Conservation (phyloP, 306 rosid species). For the Vigna hirtella region DNA sequence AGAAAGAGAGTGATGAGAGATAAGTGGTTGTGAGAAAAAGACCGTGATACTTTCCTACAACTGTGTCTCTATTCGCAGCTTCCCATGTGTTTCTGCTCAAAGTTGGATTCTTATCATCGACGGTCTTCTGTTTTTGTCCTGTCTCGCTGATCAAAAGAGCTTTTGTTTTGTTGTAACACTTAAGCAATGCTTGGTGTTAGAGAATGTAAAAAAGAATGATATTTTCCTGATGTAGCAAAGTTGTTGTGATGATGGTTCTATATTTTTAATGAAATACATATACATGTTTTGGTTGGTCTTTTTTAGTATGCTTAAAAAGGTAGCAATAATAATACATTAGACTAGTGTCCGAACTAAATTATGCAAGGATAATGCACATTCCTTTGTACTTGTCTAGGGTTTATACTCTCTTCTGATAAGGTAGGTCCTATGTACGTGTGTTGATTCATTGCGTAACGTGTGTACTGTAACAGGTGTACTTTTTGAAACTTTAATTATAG, state of each 20-base stretch:
- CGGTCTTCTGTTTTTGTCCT: slow-evolving; percentile 35
- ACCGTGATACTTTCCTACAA: slow-evolving; percentile 14
- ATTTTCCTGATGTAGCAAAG: not conserved
- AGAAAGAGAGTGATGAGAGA: slow-evolving; percentile 41
- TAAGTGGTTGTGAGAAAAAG: slow-evolving; percentile 30
- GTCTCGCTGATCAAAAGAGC: not conserved
- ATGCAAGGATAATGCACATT: slow-evolving; percentile 28
- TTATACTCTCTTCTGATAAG: slow-evolving; percentile 22
- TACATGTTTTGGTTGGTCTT: not conserved
- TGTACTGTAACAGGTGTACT: slow-evolving; percentile 15
- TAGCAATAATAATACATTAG: not conserved
- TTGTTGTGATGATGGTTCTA: not conserved
- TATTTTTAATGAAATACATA: not conserved
- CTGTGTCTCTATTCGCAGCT: slow-evolving; percentile 49
- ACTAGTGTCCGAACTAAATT: slow-evolving; percentile 16
- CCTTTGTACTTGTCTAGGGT: slow-evolving; percentile 35
- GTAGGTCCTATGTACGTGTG: slow-evolving; percentile 41
- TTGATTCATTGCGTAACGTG: slow-evolving; percentile 35
- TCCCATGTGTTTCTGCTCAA: slow-evolving; percentile 50
- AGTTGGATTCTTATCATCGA: slow-evolving; percentile 29
- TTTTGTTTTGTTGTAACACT: slow-evolving; percentile 34
- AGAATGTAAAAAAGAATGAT: not conserved
- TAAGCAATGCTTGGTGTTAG: not conserved
- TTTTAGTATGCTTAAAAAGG: slow-evolving; percentile 10
- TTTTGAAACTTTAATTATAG: not conserved